Conservation (phyloP, 805 yeast species). For the Isabelozyma gotoi region DNA sequence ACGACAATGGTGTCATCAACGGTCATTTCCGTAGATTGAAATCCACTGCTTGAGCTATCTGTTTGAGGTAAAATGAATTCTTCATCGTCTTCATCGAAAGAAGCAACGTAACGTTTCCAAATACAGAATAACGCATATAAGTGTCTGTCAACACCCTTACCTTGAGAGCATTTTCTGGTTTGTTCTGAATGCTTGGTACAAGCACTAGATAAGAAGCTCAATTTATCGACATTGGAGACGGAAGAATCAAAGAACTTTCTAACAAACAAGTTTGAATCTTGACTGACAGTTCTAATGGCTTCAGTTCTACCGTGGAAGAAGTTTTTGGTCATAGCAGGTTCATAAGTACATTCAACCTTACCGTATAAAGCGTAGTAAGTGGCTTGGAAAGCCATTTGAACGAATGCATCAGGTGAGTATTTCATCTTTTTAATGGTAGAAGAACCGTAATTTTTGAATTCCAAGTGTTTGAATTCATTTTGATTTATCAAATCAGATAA, state of each 20-base stretch:
- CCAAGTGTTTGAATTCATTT: conserved; percentile 80
- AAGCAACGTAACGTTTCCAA: conserved; percentile 66
- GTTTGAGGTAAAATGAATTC: background rate
- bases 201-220: conserved; percentile 61
- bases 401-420: conserved; percentile 90
- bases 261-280: conserved; percentile 77
- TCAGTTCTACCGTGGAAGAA: conserved; percentile 92
- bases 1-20: conserved; percentile 19
- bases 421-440: conserved; percentile 79
- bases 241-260: conserved; percentile 76
- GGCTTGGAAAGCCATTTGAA: conserved; percentile 91
- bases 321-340: conserved; percentile 92
- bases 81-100: conserved; percentile 10
- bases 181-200: conserved; percentile 67
- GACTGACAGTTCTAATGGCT: conserved; percentile 82
- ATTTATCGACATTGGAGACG: conserved; percentile 57
- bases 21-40: conserved; percentile 9
- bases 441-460: conserved; percentile 72
- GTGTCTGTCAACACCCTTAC: conserved; percentile 92
- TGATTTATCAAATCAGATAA: conserved; percentile 84
- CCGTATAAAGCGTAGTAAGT: conserved; percentile 92
- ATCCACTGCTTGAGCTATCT: background rate
- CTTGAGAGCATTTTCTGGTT: conserved; percentile 68
- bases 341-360: conserved; percentile 89
- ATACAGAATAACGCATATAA: conserved; percentile 83